Evolutionary conservation across 2,329 filamentous ascomycete species (phyloP), one percentile per base, ranked within the genome.

Genomic region (Alternaria panax): DNA sequence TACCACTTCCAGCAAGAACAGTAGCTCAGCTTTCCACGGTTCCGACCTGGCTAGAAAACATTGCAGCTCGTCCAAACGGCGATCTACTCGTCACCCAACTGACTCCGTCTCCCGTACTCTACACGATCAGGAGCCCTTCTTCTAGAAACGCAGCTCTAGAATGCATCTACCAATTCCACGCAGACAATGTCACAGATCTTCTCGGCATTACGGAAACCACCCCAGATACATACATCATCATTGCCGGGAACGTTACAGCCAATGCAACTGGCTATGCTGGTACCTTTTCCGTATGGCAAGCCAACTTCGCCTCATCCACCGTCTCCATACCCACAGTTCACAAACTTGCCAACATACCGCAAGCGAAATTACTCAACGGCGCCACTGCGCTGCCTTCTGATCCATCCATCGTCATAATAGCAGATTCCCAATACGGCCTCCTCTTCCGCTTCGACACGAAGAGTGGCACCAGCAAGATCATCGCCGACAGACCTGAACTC

Each of bases 141-240:
- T 45, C 30, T 16, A n/a, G 4, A 1, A 45, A 62, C 20, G 57
- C 60, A 16, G 43, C 36, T 8, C 38, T 63, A 18, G 54, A 63
- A 14, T 16, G 34, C 7, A 46, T 63, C 18, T 57, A 60, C 48
- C 18, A 57, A 28, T 61, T 36, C 8, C 18, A 34, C 25, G 53
- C 41, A 20, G 41, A 47, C 14, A 62, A 57, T 12, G 51, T 62
- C 28, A 52, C 57, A 38, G 48, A 42, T 11, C 30, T 63, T 9
- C 61, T 64, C 30, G 61, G 61, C 14, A 61, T 64, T 25, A 43
- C 46, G 14, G 58, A 64, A 42, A 61, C 61, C 25, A 27, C n/a
- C 25, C 42, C 42, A 8, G 62, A 62, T 34, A 57, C 48, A 0
- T 64, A 62, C 48, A 32, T 22, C 45, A 36, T 64, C 22, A 36